A percentile compares a stretch with the other conserved stretches of the same genome.
phyloP scores from a whole-genome alignment of 192 early-diverging fungal genomes.

The Paraglomus brasilianum region DNA sequence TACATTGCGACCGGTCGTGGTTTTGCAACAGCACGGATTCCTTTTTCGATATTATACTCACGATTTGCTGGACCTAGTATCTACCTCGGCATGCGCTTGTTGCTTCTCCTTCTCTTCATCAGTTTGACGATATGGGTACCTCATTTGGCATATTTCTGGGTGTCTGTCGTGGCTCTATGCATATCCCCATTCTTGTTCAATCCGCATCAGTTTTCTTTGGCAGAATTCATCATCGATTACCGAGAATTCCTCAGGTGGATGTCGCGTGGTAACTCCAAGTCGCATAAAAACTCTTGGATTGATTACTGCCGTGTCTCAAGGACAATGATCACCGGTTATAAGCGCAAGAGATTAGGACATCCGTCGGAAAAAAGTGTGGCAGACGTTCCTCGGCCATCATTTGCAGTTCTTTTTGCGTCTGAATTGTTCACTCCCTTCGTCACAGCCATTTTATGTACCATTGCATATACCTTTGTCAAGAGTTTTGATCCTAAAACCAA shows the following conservation, averaged over 20 bases:
- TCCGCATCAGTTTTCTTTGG: slow-evolving; percentile 84
- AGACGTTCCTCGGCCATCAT: slow-evolving; percentile 66
- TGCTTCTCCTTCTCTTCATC: slow-evolving; percentile 73
- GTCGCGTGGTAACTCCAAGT: slow-evolving; percentile 72
- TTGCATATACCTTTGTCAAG: slow-evolving; percentile 67
- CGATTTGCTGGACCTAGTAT: slow-evolving; percentile 74
- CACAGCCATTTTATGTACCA: slow-evolving; percentile 58
- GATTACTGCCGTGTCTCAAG: slow-evolving; percentile 67
- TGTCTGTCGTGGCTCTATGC: slow-evolving; percentile 71
- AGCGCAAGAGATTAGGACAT: slow-evolving; percentile 70
- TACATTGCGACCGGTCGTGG: slow-evolving; percentile 86
- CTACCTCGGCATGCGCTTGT: slow-evolving; percentile 68
- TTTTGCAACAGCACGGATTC: slow-evolving; percentile 76
- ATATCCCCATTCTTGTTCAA: slow-evolving; percentile 87
- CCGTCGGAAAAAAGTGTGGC: slow-evolving; percentile 57
- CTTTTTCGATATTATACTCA: slow-evolving; percentile 73
- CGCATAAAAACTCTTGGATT: slow-evolving; percentile 80
- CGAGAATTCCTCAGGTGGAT: slow-evolving; percentile 81
- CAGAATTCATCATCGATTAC: slow-evolving; percentile 79
- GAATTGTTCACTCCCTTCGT: slow-evolving; percentile 71
- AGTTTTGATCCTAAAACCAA: slow-evolving; percentile 47
- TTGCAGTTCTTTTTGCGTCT: slow-evolving; percentile 64
- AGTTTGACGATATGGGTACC: slow-evolving; percentile 71
- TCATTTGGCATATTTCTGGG: slow-evolving; percentile 80
- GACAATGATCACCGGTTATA: slow-evolving; percentile 77